Base-by-base conservation (phyloP, 2,329 filamentous ascomycete species). In the Aspergillus tanneri region DNA sequence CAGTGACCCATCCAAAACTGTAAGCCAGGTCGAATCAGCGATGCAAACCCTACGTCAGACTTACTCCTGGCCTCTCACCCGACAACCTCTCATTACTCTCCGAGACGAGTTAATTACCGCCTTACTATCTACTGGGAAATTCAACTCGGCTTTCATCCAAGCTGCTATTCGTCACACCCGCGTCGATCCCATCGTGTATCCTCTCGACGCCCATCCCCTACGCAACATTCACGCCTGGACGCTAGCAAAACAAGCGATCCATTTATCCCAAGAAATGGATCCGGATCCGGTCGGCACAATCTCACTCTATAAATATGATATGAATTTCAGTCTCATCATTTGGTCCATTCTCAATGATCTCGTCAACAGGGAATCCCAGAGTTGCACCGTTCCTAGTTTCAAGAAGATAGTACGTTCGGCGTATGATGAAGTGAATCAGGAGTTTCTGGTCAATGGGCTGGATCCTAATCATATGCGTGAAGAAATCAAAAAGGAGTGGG, bases 21-120 rank as follows among this genome's bases (percentile, higher is more conserved):
- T 72, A 9, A 41, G 60, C 12, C 59, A 59, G 2, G 61, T 78
- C 3, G 57, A 72, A 50, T 54, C 64, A 24, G 69, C 67, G 11
- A 69, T 82, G 49, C 62, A 57, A 9, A 47, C 67, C 1, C 68
- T 78, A 21, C 14, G 14, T 3, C 63, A 69, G 14, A 54, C 68
- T 35, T 68, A 71, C 0, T 59, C 71, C 7, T 81, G 74, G 70
- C 74, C 76, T 0, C 53, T 77, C 7, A 71, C 75, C 23, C 72
- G 74, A 12, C 81, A 84, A 51, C 83, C 83, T 0, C 76, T 77
- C 27, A 70, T 79, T 1, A 72, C 76, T 11, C 56, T 84, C 1
- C 72, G 81, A 7, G 74, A 81, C 47, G 75, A 80, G 27, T 60
- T 82, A 5, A 75, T 82, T 36, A 66, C 78, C 4, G 68, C 71